Percentiles rank a stretch among this genome's conserved stretches.
These are phyloP conservation scores for Debaryomyces sp. DNA, from an alignment of 1,139 yeast genomes.

Conservation along the genomic window DNA sequence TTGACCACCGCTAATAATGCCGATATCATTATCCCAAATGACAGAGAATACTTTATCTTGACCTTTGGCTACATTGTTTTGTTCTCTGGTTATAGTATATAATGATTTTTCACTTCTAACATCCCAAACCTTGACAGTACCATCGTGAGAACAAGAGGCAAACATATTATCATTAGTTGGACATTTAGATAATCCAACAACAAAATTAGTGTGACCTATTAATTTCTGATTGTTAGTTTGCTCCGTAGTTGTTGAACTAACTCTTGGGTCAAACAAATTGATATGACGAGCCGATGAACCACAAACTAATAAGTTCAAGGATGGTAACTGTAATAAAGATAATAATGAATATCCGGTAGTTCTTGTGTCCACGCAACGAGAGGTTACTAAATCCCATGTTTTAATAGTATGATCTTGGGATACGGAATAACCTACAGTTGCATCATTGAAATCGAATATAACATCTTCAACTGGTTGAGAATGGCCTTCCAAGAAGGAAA, in stretches of 20 bases:
- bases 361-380: conserved; percentile 82
- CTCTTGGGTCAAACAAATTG: conserved; percentile 88
- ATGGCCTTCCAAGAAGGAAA: conserved; percentile 79
- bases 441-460: conserved; percentile 69
- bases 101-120: conserved; percentile 83
- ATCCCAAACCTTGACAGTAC: conserved; percentile 96
- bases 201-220: conserved; percentile 90
- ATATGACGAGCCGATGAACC: conserved; percentile 98
- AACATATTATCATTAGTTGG: conserved; percentile 81
- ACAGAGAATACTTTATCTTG: conserved; percentile 79
- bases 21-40: conserved; percentile 77
- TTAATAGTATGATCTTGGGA: conserved; percentile 94
- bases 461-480: conserved; percentile 85
- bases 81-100: conserved; percentile 80
- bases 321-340: conserved; percentile 69
- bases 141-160: conserved; percentile 92
- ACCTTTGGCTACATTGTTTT: conserved; percentile 37
- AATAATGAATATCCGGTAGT: conserved; percentile 86
- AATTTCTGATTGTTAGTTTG: conserved; percentile 59
- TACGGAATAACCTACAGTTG: conserved; percentile 86
- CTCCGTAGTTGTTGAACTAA: conserved; percentile 36
- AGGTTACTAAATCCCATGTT: conserved; percentile 93
- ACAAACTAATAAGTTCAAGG: conserved; percentile 71
- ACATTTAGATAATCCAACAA: conserved; percentile 71
- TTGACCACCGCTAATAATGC: conserved; percentile 91